A percentile compares a stretch with the other conserved stretches of the same genome.
phyloP scores from a whole-genome alignment of 2,329 filamentous ascomycete genomes.

The Phaeosphaeriaceae sp. region DNA sequence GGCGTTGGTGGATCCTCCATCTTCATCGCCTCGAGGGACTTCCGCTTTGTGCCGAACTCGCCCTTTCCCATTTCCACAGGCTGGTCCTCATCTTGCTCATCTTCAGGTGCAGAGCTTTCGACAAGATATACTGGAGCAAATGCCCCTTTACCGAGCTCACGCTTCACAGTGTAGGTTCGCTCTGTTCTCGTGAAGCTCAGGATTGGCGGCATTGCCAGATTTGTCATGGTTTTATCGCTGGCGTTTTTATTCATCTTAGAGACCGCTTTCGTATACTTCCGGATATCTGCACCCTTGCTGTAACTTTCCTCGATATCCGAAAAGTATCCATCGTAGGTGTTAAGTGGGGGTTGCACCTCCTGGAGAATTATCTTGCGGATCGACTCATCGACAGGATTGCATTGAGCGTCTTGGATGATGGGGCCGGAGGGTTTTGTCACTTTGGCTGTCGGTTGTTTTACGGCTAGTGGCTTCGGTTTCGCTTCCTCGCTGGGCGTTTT shows the following conservation, averaged over 20 bases:
- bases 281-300: conserved; percentile 76
- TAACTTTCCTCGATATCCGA: conserved; percentile 70
- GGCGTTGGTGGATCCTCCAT: conserved; percentile 87
- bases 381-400: conserved; percentile 84
- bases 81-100: conserved; percentile 52
- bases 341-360: conserved; percentile 74
- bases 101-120: conserved; percentile 68
- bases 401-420: conserved; percentile 81
- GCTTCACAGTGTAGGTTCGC: conserved; percentile 76
- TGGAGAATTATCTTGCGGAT: conserved; percentile 77
- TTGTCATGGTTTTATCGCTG: conserved; percentile 66
- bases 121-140: conserved; percentile 95
- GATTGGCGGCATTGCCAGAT: conserved; percentile 64
- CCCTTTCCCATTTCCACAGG: conserved; percentile 67
- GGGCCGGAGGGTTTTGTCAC: conserved; percentile 63
- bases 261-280: conserved; percentile 76
- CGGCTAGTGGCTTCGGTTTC: conserved; percentile 23
- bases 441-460: conserved; percentile 49
- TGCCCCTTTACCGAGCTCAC: conserved; percentile 88
- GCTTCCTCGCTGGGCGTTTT: conserved; percentile 26
- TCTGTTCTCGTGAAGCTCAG: conserved; percentile 71
- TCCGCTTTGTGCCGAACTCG: conserved; percentile 64
- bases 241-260: conserved; percentile 62
- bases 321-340: conserved; percentile 78
- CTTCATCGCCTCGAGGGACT: conserved; percentile 82